These are phyloP conservation scores for Ganoderma sinense DNA, from an alignment of 1,284 basidiomycete genomes.

Conservation along the genomic window DNA sequence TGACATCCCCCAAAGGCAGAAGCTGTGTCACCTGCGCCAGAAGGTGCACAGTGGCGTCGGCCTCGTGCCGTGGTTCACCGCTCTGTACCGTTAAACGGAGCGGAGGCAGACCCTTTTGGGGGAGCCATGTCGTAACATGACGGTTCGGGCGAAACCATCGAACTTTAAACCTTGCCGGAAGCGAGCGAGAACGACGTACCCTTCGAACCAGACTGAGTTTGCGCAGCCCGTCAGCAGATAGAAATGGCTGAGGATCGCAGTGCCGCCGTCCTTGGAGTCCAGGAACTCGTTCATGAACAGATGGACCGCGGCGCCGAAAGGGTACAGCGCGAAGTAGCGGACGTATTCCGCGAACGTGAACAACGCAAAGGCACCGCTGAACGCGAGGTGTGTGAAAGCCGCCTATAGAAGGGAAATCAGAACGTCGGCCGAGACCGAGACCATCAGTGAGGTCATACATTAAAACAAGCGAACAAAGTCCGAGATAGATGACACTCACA, in stretches of 20 bases:
- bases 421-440: slow-evolving; percentile 10
- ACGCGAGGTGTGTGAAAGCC: slow-evolving; percentile 94
- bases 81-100: not conserved
- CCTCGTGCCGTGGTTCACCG: not conserved
- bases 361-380: slow-evolving; percentile 91
- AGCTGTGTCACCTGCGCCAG: not conserved
- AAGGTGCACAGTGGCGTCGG: not conserved
- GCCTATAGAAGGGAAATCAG: slow-evolving; percentile 61
- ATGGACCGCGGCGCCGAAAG: slow-evolving; percentile 93
- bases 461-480: not conserved
- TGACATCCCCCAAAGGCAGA: not conserved
- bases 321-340: slow-evolving; percentile 98
- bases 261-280: slow-evolving; percentile 94
- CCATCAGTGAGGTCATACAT: slow-evolving; percentile 8
- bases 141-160: not conserved
- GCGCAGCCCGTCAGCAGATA: slow-evolving; percentile 97
- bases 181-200: slow-evolving; percentile 55
- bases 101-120: not conserved
- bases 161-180: not conserved
- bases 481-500: slow-evolving; percentile 59
- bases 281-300: slow-evolving; percentile 98
- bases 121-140: not conserved
- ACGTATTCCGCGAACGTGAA: slow-evolving; percentile 98
- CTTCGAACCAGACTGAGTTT: slow-evolving; percentile 94
- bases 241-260: slow-evolving; percentile 97